Base-by-base conservation (phyloP, 768 basidiomycete species). In the Trametes punicea region DNA sequence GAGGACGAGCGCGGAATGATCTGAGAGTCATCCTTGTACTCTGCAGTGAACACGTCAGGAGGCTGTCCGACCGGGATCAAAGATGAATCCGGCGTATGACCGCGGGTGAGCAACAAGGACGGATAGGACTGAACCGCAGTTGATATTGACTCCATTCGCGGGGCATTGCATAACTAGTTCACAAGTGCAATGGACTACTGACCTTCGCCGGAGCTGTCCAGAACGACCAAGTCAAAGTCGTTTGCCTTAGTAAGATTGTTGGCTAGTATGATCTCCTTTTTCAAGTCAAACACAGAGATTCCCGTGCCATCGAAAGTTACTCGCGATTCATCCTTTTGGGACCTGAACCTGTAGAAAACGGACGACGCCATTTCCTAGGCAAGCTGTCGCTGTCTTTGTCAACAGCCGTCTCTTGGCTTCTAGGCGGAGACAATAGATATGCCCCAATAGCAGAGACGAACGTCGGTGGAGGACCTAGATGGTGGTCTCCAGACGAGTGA, bases 281-380 rank as follows among this genome's bases (percentile, higher is more conserved):
- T 99, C 73, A 99, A 79, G 75, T 99, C 97, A 79, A 98, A 98
- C 65, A 98, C 93, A 68, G 94, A 94, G 69, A 99, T 98, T 61
- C 93, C 93, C 64, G 96, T 98, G 67, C 97, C 97, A 70, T 99
- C 96, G 78, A 99, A 98, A 51, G 92, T 87, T 72, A 99, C 86
- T 69, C 93, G 80, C 55, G 93, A 94, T 74, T 98, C 96, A 76
- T 90, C 87, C 77, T 82, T 91, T 71, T 92, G 88, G 63, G 93
- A 93, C 72, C 86, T 91, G 87, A 97, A 99, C 76, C 88, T 90
- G 85, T 96, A 98, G 76, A 93, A 97, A 70, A 98, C 93, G 74
- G 92, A 93, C 68, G 94, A 96, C 67, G 90, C 83, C 91, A 88
- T 88, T 60, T 11, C 20, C 42, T 65, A 64, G 57, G 59, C 11